These are phyloP conservation scores for Kurtzmaniella quercitrusa DNA, from an alignment of 1,139 yeast genomes.

Conservation along the genomic window DNA sequence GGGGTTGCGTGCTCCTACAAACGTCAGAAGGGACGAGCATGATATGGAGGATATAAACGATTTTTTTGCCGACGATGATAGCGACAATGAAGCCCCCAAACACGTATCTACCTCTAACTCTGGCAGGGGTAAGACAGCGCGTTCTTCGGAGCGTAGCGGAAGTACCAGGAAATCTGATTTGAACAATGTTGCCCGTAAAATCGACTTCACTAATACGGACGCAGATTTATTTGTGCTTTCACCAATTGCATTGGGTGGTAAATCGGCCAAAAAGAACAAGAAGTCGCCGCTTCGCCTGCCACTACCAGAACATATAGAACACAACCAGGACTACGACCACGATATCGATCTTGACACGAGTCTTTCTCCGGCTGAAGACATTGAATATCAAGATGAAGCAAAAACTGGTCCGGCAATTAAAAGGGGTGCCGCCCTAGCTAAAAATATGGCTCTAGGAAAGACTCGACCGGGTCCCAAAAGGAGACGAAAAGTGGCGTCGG, in stretches of 20 bases:
- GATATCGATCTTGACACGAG: constrained; percentile 9
- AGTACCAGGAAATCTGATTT: constrained; percentile 8
- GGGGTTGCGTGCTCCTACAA: constrained; percentile 49
- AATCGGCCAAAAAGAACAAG: constrained; percentile 17
- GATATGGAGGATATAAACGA: constrained; percentile 81
- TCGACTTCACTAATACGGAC: constrained; percentile 32
- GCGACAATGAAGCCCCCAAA: constrained; percentile 7
- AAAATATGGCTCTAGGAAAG: constrained; percentile 39
- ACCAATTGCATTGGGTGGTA: constrained; percentile 23
- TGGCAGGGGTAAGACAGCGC: background rate
- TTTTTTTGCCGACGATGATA: constrained; percentile 55
- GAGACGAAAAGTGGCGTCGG: constrained; percentile 6
- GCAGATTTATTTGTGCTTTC: constrained; percentile 32
- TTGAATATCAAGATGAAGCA: background rate
- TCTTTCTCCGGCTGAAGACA: constrained; percentile 14
- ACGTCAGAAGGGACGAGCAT: constrained; percentile 56
- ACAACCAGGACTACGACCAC: background rate
- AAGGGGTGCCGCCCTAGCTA: constrained; percentile 26
- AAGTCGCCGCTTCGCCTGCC: constrained; percentile 35
- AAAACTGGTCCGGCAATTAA: background rate
- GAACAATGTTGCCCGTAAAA: constrained; percentile 29
- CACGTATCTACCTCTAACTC: background rate
- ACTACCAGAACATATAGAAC: constrained; percentile 17
- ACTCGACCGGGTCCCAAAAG: constrained; percentile 9
- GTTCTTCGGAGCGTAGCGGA: background rate